Evolutionary conservation across 2,329 filamentous ascomycete species (phyloP).

Genomic region (Fusarium drepaniforme): DNA sequence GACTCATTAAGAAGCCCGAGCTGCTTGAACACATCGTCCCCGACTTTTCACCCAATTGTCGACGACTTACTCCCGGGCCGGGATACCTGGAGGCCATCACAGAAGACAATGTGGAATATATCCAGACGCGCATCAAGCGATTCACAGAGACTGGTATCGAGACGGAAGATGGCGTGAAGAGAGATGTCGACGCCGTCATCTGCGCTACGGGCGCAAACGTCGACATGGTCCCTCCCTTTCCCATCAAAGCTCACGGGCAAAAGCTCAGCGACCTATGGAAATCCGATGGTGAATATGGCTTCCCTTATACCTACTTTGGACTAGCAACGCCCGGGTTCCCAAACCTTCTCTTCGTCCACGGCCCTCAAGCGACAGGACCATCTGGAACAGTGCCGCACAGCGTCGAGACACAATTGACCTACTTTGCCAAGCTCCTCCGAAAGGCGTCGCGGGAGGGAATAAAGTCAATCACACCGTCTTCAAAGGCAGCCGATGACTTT

Average conservation of each 20-base stretch:
- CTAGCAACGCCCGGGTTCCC: constrained; percentile 74
- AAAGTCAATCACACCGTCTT: constrained; percentile 68
- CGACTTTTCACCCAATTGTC: constrained; percentile 73
- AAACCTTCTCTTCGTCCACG: constrained; percentile 74
- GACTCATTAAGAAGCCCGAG: constrained; percentile 66
- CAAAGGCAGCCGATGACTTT: constrained; percentile 73
- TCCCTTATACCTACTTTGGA: constrained; percentile 77
- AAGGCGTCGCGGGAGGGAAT: constrained; percentile 77
- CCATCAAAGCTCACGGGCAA: constrained; percentile 66
- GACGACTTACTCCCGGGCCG: constrained; percentile 73
- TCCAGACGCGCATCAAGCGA: constrained; percentile 66
- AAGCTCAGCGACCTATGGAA: constrained; percentile 70
- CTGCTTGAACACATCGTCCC: constrained; percentile 69
- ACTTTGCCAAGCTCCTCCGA: constrained; percentile 75
- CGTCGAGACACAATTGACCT: constrained; percentile 74
- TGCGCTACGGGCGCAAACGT: constrained; percentile 77
- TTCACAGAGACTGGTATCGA: constrained; percentile 72
- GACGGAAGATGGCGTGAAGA: constrained; percentile 66
- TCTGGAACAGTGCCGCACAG: constrained; percentile 76
- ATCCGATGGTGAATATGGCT: constrained; percentile 66
- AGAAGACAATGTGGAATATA: constrained; percentile 72
- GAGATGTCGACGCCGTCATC: constrained; percentile 73
- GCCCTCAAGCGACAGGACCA: constrained; percentile 69
- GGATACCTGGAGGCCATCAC: constrained; percentile 76
- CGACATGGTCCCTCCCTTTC: constrained; percentile 69